These are phyloP conservation scores for Trichoderma sp. DNA, from an alignment of 2,329 filamentous ascomycete species.

Conservation along the genomic window DNA sequence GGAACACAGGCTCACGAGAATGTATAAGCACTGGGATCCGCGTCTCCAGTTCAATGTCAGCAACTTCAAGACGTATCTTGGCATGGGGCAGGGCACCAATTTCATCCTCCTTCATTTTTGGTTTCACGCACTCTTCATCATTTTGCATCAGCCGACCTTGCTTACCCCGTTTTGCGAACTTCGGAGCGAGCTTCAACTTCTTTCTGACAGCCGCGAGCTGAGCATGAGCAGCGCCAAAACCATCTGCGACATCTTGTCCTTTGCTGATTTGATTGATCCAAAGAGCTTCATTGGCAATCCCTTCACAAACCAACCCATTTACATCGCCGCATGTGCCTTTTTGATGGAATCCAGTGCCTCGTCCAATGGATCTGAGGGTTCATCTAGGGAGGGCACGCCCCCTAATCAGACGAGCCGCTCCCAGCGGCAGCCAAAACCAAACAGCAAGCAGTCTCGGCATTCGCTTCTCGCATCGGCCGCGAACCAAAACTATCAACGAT, in stretches of 20 bases:
- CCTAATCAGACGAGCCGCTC: conserved; percentile 29
- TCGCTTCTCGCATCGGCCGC: conserved; percentile 77
- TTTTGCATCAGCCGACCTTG: conserved; percentile 81
- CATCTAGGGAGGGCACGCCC: conserved; percentile 56
- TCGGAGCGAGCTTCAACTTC: conserved; percentile 65
- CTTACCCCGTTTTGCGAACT: conserved; percentile 70
- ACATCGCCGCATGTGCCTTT: conserved; percentile 87
- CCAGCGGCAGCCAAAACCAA: conserved; percentile 21
- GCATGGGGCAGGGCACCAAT: conserved; percentile 77
- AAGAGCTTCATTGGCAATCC: conserved; percentile 87
- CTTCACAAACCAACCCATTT: conserved; percentile 88
- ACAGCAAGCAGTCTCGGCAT: conserved; percentile 59
- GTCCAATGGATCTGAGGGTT: conserved; percentile 65
- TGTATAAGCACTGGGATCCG: conserved; percentile 72
- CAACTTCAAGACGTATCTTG: conserved; percentile 85
- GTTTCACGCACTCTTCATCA: conserved; percentile 84
- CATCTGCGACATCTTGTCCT: conserved; percentile 84
- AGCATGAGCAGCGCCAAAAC: conserved; percentile 91
- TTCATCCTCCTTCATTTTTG: conserved; percentile 87
- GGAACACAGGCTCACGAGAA: conserved; percentile 73
- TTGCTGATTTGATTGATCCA: conserved; percentile 81
- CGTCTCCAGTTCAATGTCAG: conserved; percentile 79
- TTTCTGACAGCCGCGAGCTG: conserved; percentile 76
- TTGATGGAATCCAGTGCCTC: conserved; percentile 73
- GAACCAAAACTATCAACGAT: conserved; percentile 83